Base-by-base conservation (phyloP, 192 early-diverging fungal genomes). In the Linnemannia elongata region DNA sequence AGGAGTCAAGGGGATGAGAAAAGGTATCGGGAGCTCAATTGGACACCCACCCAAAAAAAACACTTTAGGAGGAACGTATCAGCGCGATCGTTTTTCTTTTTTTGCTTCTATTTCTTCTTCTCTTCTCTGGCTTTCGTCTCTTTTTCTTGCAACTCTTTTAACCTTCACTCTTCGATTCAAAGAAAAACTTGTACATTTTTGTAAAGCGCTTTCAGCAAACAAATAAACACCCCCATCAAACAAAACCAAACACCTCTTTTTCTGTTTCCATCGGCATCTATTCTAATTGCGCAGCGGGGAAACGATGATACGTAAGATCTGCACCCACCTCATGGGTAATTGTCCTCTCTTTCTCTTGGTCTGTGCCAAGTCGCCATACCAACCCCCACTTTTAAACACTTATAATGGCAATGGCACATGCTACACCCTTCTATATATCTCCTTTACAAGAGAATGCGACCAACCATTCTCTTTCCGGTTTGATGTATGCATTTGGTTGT, bases 81-180 rank as follows among this genome's bases (percentile, higher is more conserved):
- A 84, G 82, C 69, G 82, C 82, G 82, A 84, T 84, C 52, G 35
- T 54, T 77, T 73, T 68, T 45, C 60, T 63, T 72, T 63, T 72
- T 52, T 5, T 44, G 38, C 49, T 41, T 52, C 52, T 24, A 41
- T 73, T 35, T 71, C 45, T 76, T 72, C 71, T 68, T 45, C n/a
- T 60, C 12, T 66, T 66, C 60, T 42, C 18, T 38, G 22, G 8
- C 24, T 68, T 68, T 38, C 6, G 12, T 13, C 9, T 38, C 38
- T 76, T 60, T 68, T 49, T 30, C 76, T 70, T 27, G 22, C 10
- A 1, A 24, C n/a, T 4, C 7, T 33, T 39, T 41, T 13, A 72
- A 72, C 38, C 30, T 42, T 20, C 47, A 52, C 69, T n/a, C 38
- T 52, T 54, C 38, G 2, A 27, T 27, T 27, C 20, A 20, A 71